A percentile compares a stretch with the other conserved stretches of the same genome.
Conservation (phyloP, 139 green algal species). For the Asterochloris sp. region DNA sequence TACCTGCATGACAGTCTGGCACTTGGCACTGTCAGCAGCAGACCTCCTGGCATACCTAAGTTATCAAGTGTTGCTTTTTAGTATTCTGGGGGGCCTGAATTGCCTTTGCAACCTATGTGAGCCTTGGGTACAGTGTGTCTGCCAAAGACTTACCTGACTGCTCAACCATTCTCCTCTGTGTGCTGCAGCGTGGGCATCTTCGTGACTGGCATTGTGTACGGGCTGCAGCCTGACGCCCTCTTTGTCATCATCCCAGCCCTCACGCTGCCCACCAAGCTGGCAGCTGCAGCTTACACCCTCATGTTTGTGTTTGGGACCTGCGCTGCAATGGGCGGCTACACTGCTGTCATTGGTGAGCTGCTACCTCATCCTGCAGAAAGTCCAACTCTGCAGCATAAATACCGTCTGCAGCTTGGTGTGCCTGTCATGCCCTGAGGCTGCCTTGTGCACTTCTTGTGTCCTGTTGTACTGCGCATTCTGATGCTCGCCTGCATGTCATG, state of each 20-base stretch:
- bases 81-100: no score
- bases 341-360: conserved; percentile 68
- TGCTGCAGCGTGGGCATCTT: conserved; percentile 73
- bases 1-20: background rate
- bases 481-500: no score
- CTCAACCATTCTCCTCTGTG: background rate
- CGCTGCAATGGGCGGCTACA: conserved; percentile 94
- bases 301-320: conserved; percentile 97
- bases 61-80: no score
- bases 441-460: no score
- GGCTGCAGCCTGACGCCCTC: conserved; percentile 94
- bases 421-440: background rate
- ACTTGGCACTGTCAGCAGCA: no score
- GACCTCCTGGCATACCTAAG: no score
- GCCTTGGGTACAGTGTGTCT: no score
- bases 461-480: no score
- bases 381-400: background rate
- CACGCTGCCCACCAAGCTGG: conserved; percentile 86
- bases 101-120: no score
- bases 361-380: background rate
- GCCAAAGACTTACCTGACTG: no score
- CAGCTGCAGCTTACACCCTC: conserved; percentile 81
- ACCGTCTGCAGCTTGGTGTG: background rate
- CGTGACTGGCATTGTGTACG: conserved; percentile 93
- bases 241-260: conserved; percentile 96